Evolutionary conservation across 2,329 filamentous ascomycete genomes (phyloP), one percentile per base, ranked within the genome.

Genomic region (Aspergillus hiratsukae): DNA sequence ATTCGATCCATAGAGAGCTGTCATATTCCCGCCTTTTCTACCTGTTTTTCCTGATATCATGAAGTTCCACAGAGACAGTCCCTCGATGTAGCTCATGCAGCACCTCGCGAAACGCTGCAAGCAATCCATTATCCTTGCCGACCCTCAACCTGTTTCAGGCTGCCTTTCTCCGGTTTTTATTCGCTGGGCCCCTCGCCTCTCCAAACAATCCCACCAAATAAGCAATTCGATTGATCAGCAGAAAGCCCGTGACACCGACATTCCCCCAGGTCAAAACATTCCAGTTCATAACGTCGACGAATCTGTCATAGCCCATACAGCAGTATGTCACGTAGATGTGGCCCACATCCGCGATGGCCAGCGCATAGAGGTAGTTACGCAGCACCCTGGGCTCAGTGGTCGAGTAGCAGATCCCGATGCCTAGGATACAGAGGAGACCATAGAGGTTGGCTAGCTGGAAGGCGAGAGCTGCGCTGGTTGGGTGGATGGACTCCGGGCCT

Each of bases 191-290:
- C 57, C 57, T 67, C 11, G 67, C 61, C 55, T 76, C 72, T 3
- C 84, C 86, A 72, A 89, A 87, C 1, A 81, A 40, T 0, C 86
- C 87, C 17, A 79, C 55, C 5, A 89, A 73, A 68, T 87, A 88
- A 17, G 78, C 74, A 19, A 80, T 75, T 46, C 86, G 78, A 55
- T 81, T 81, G 27, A 81, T 53, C 54, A 84, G 84, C 29, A 89
- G 72, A 53, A 83, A 82, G 0, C 72, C 81, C 27, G 87, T 90
- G 51, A 81, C 79, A 7, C 81, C 86, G 59, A 91, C 78, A 65
- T 91, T 91, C 2, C 88, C 88, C 83, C 85, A 89, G n/a, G 85
- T 82, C 77, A 87, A 81, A 35, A 81, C 75, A 69, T 89, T 90
- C 88, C 88, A 91, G 23, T 71, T 74, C 4, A 66, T 72, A 10